Evolutionary conservation across 306 rosid genomes (phyloP).

Genomic region (Lotus japonicus): DNA sequence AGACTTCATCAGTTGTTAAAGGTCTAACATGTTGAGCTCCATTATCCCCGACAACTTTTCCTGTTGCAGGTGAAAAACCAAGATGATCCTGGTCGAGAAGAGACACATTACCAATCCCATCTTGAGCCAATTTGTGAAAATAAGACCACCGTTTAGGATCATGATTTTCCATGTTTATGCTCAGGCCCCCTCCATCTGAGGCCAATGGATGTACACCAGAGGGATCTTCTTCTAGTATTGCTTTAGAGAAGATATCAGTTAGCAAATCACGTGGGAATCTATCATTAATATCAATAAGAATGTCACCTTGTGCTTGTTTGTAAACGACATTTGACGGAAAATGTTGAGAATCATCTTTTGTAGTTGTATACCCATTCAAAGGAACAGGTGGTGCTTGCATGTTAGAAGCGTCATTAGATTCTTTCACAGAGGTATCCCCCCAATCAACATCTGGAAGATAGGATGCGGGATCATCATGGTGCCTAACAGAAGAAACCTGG

Average conservation of each 20-base stretch:
- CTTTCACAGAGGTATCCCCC: constrained; percentile 36
- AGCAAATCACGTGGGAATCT: constrained; percentile 79
- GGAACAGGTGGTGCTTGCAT: constrained; percentile 32
- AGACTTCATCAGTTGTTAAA: constrained; percentile 30
- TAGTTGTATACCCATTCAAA: constrained; percentile 26
- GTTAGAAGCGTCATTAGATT: constrained; percentile 19
- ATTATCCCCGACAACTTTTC: constrained; percentile 28
- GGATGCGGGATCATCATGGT: constrained; percentile 42
- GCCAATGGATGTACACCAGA: constrained; percentile 34
- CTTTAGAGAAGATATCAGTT: constrained; percentile 79
- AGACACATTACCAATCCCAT: constrained; percentile 45
- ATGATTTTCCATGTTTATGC: constrained; percentile 68
- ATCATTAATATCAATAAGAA: constrained; percentile 70
- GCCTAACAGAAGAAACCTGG: constrained; percentile 37
- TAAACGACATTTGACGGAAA: constrained; percentile 32
- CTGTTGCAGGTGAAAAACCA: constrained; percentile 40
- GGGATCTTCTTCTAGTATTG: constrained; percentile 51
- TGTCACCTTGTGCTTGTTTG: constrained; percentile 53
- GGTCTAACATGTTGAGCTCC: constrained; percentile 31
- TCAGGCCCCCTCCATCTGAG: constrained; percentile 57
- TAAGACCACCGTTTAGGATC: constrained; percentile 74
- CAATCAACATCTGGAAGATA: constrained; percentile 42
- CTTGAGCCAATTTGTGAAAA: constrained; percentile 70
- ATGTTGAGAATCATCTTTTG: constrained; percentile 32
- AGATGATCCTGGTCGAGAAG: constrained; percentile 78